Base-by-base conservation (phyloP, 768 basidiomycete genomes). In the Mycena rosella region DNA sequence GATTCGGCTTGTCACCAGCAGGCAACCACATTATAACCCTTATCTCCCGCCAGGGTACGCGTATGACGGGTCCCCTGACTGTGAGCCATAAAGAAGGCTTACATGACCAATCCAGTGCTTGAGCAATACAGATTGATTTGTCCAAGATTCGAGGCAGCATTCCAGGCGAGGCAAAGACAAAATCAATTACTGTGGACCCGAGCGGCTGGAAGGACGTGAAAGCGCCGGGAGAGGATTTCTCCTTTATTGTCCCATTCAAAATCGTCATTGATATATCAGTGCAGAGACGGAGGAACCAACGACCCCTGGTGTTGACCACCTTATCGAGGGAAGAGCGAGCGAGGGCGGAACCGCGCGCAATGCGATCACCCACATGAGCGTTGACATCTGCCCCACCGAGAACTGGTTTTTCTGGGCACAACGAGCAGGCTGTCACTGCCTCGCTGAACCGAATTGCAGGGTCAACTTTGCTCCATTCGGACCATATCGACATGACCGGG, bases 171-270 rank as follows among this genome's bases (percentile, higher is more conserved):
- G 22, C 49, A 2, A 63, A 2, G 2, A 34, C 38, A 20, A 29
- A 63, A 29, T 63, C 61, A 17, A 63, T 54, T 2, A 54, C 61
- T 13, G 38, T 54, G 26, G 34, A 30, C 4, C 61, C 61, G 5
- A 54, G 24, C 4, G 51, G 51, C n/a, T 63, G 49, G 34, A 63
- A 54, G 4, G 52, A 63, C 3, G 61, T 54, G 29, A 29, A 45
- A 13, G 24, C 27, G 1, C 49, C 60, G 2, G 15, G 30, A 7
- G 48, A 14, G 4, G 11, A 5, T 8, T 2, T 1, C n/a, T 54
- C 61, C 40, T 54, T 53, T 1, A 2, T 4, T 3, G 61, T 54
- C 2, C 61, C 61, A 30, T 63, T 63, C 22, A 63, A 40, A 32
- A 55, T 53, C 2, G 27, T 15, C 38, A 40, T 13, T 15, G 14